Base-by-base conservation (phyloP, 805 yeast species). In the Zygosaccharomyces bisporus region DNA sequence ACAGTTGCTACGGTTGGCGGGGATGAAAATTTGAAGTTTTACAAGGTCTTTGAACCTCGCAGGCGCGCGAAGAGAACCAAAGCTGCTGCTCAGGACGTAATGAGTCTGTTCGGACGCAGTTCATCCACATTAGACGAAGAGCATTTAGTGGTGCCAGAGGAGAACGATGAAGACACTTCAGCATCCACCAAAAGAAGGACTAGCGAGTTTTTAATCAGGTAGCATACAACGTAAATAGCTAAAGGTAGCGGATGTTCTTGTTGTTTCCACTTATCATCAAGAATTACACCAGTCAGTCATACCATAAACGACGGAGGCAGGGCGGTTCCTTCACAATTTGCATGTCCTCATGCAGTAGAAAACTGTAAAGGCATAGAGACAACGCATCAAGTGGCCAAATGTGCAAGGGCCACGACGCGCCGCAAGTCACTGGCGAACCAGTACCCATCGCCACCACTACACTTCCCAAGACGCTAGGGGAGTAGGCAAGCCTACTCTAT, bases 1-100 rank as follows among this genome's bases (percentile, higher is more conserved):
- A 86, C 95, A 0, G 68, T 93, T 44, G 98, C 96, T 1, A 93
- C 99, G 0, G 89, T 90, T 36, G 95, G 97, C 2, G 95, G 95
- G 9, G 98, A 93, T 66, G 99, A 93, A 63, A 91, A 89, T 67
- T 74, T 93, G 60, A 91, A 93, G 68, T 93, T 93, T 68, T 93
- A 95, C 90, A 83, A 86, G 53, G 73, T 93, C 17, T 91, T 89
- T 65, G 96, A 91, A 57, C 64, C 51, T 61, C 67, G 53, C 65
- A 71, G 52, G 58, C 64, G 58, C 60, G 57, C 49, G 56, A 63
- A 45, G 60, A 72, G 50, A 63, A 59, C 51, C 56, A 66, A 49
- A 48, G 55, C 48, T 43, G 52, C 54, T 9, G 44, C 50, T 6
- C 64, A 58, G 17, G 55, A 56, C 32, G 46, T 57, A 0, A 18